phyloP scores from a whole-genome alignment of 306 rosid species.

The Castanea sativa region DNA sequence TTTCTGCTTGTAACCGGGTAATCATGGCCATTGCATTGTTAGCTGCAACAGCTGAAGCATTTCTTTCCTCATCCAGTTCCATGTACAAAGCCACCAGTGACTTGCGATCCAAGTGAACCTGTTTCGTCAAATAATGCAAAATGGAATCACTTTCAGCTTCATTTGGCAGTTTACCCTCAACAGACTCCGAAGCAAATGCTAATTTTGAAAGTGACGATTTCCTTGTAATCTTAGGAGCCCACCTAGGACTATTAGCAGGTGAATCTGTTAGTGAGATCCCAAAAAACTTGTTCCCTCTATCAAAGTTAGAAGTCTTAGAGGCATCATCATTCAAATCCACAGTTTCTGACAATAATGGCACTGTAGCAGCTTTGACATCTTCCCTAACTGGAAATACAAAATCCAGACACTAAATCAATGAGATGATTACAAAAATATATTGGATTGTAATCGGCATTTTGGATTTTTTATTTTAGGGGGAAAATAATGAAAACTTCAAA shows the following conservation, averaged over 20 bases:
- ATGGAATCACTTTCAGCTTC: constrained; percentile 50
- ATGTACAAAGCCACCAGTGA: constrained; percentile 78
- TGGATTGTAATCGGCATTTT: background rate
- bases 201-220: constrained; percentile 56
- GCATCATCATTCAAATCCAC: constrained; percentile 52
- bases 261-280: constrained; percentile 79
- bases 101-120: constrained; percentile 74
- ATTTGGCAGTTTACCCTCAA: constrained; percentile 31
- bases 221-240: constrained; percentile 42
- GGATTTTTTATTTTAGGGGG: background rate
- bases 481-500: background rate
- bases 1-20: constrained; percentile 84
- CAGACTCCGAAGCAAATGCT: constrained; percentile 44
- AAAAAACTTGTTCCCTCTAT: constrained; percentile 62
- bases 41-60: constrained; percentile 90
- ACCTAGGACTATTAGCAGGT: constrained; percentile 60
- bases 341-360: constrained; percentile 43
- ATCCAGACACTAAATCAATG: constrained; percentile 5
- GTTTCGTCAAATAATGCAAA: constrained; percentile 50
- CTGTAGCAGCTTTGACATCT: constrained; percentile 41
- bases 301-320: constrained; percentile 45
- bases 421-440: background rate
- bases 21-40: constrained; percentile 99
- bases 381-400: constrained; percentile 49
- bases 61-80: constrained; percentile 97